A percentile compares a stretch with the other conserved stretches of the same genome.
Conservation (phyloP, 2,329 filamentous ascomycete species). For the Clonostachys byssicola region DNA sequence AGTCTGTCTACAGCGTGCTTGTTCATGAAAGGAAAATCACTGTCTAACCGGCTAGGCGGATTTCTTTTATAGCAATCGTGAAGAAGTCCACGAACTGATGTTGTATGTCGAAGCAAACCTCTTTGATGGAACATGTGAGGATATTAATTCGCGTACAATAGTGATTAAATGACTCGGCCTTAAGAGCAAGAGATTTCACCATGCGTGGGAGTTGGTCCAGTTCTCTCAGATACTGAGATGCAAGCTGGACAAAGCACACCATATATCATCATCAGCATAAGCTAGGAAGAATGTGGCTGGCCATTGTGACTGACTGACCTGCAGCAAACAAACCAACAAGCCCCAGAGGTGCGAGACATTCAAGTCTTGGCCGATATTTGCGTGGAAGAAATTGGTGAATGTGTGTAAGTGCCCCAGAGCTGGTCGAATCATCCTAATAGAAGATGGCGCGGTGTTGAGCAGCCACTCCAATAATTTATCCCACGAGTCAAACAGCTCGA, state of each 20-base stretch:
- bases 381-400: neutral
- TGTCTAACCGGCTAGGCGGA: neutral
- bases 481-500: neutral
- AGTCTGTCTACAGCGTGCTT: too few relatives aligned
- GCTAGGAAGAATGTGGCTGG: neutral
- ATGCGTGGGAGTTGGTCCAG: neutral
- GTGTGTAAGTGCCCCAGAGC: neutral
- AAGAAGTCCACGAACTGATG: neutral
- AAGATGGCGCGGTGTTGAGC: neutral
- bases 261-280: neutral
- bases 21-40: too few relatives aligned
- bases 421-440: neutral
- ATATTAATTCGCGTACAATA: neutral
- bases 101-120: neutral
- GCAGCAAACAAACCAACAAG: neutral
- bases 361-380: neutral
- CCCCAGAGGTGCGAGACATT: neutral
- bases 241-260: neutral
- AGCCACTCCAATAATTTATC: neutral
- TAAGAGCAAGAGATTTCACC: neutral
- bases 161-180: neutral
- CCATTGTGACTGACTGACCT: neutral
- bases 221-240: neutral
- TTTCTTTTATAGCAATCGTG: neutral
- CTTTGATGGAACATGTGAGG: neutral